Evolutionary conservation across 257 asterid species (phyloP).

Genomic region (Solanum appendiculatum): DNA sequence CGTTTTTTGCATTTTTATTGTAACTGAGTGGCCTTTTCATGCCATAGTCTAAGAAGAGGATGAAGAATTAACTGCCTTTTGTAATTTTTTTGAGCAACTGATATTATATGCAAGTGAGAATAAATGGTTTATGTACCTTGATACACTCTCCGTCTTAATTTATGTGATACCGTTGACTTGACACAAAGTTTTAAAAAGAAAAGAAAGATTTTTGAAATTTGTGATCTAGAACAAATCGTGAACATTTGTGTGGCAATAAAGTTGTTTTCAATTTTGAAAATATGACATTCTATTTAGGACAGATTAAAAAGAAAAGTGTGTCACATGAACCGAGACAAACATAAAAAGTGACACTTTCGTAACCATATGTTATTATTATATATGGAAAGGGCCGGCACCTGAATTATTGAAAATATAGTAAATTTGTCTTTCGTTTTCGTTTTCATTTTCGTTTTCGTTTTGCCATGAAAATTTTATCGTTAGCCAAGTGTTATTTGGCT

Average conservation of each 20-base stretch:
- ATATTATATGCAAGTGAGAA: background rate
- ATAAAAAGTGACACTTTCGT: background rate
- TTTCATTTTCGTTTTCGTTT: background rate
- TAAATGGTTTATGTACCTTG: background rate
- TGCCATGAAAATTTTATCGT: background rate
- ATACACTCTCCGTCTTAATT: no score
- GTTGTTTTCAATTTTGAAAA: no score
- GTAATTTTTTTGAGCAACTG: background rate
- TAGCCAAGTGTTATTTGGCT: no score
- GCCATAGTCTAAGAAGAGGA: background rate
- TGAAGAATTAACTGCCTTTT: background rate
- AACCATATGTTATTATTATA: background rate
- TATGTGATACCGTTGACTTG: background rate
- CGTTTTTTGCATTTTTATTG: background rate
- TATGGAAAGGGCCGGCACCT: background rate
- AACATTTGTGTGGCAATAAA: background rate
- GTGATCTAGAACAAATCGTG: background rate
- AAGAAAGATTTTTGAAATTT: no score
- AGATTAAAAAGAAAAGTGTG: background rate
- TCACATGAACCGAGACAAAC: accelerated
- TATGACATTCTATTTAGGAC: background rate
- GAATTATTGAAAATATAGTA: background rate
- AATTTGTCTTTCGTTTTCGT: background rate
- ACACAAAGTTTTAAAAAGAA: no score
- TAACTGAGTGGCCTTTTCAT: background rate